A percentile compares a stretch with the other conserved stretches of the same genome.
Evolutionary conservation across 495 filamentous ascomycete species (phyloP).

Genomic region (Glarea lozoyensis): DNA sequence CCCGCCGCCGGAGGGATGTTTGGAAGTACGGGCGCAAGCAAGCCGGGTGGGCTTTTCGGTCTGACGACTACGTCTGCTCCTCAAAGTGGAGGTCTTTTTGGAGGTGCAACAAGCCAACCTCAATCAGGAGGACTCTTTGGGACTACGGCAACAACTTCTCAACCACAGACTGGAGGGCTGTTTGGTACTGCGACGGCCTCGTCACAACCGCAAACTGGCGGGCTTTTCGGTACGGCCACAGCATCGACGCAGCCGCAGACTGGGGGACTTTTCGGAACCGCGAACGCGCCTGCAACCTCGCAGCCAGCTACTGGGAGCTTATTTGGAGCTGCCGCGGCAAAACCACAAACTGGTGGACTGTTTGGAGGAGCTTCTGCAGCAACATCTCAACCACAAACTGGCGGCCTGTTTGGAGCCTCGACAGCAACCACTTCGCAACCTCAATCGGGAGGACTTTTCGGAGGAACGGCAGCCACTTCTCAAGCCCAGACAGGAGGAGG

Average conservation of each 20-base stretch:
- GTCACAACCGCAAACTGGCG: conserved; percentile 26
- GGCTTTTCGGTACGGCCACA: conserved; percentile 27
- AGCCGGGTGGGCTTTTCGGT: conserved; percentile 38
- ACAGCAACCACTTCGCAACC: conserved; percentile 20
- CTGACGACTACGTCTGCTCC: conserved; percentile 29
- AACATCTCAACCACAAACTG: conserved; percentile 20
- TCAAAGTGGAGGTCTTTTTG: conserved; percentile 28
- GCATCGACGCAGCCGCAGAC: conserved; percentile 18
- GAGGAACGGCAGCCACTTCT: conserved; percentile 26
- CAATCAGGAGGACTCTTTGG: conserved; percentile 24
- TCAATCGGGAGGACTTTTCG: conserved; percentile 28
- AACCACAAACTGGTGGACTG: conserved; percentile 23
- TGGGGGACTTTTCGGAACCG: conserved; percentile 27
- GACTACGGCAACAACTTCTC: conserved; percentile 21
- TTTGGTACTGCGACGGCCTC: conserved; percentile 27
- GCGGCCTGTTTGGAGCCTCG: conserved; percentile 35
- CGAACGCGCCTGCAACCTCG: neutral
- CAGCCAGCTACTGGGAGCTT: conserved; percentile 18
- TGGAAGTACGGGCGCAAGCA: conserved; percentile 22
- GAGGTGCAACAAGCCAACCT: conserved; percentile 22
- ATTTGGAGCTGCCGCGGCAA: conserved; percentile 26
- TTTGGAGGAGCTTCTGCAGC: conserved; percentile 24
- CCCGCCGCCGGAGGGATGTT: conserved; percentile 31
- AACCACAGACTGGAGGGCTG: conserved; percentile 23
- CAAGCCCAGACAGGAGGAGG: conserved; percentile 27